Evolutionary conservation across 768 basidiomycete species (phyloP).

Genomic region (Boletus sensibilis): DNA sequence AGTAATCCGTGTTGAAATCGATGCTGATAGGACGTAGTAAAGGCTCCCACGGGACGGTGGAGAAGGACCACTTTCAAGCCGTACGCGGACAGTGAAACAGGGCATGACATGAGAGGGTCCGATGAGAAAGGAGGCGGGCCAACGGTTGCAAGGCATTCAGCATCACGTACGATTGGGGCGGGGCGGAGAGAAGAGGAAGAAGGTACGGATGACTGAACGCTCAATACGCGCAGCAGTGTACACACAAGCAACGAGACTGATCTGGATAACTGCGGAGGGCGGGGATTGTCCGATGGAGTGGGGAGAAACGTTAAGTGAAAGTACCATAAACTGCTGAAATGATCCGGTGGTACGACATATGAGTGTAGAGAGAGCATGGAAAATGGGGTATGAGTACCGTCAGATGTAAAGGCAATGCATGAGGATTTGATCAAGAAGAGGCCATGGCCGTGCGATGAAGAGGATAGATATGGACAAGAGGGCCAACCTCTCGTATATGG

Average conservation of each 20-base stretch:
- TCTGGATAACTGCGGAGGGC: not conserved
- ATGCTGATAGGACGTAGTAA: not conserved
- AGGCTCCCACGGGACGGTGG: constrained; percentile 9
- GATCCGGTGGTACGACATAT: not conserved
- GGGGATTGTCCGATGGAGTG: not conserved
- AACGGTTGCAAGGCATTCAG: not conserved
- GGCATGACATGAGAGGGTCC: not conserved
- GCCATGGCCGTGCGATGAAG: not conserved
- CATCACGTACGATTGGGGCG: not conserved
- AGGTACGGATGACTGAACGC: not conserved
- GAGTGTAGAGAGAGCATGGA: not conserved
- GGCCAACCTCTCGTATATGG: not conserved
- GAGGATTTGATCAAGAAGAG: not conserved
- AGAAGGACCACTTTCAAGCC: not conserved
- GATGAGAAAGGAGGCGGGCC: not conserved
- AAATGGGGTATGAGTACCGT: not conserved
- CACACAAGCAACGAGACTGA: not conserved
- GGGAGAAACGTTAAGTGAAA: too few species aligned
- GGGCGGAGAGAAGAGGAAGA: not conserved
- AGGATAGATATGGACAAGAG: not conserved
- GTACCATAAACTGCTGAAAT: not conserved
- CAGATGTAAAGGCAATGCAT: not conserved
- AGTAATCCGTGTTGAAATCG: not conserved
- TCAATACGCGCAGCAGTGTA: not conserved
- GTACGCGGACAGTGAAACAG: not conserved